Evolutionary conservation across 129 eudicot genomes (phyloP).

Genomic region (Tagetes erecta): DNA sequence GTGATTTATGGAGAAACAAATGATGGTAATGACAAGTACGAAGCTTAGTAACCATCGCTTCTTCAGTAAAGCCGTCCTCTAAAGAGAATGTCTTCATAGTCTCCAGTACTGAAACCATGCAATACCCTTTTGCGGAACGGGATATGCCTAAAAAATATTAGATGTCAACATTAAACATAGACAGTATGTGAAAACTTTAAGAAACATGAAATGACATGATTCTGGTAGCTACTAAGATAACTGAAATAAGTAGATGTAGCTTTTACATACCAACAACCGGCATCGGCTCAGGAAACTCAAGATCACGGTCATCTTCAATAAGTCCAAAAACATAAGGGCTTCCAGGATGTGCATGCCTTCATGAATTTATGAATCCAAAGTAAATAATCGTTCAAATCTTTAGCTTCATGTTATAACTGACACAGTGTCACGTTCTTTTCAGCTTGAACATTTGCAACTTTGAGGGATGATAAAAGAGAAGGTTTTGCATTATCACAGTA

Average conservation of each 20-base stretch:
- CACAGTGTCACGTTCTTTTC: background rate
- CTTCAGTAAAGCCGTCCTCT: constrained; percentile 90
- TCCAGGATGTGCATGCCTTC: constrained; percentile 98
- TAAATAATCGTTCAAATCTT: background rate
- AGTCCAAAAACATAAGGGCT: constrained; percentile 96
- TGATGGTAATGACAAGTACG: constrained; percentile 92
- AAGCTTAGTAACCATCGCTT: constrained; percentile 90
- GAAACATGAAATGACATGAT: background rate
- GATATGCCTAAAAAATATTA: constrained; percentile 55
- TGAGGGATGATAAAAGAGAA: background rate
- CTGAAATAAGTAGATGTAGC: constrained; percentile 4
- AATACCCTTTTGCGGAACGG: constrained; percentile 94
- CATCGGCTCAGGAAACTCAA: constrained; percentile 99
- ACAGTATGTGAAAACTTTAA: background rate
- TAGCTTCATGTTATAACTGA: background rate
- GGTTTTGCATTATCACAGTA: background rate
- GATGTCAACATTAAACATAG: background rate
- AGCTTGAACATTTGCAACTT: background rate
- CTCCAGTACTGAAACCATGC: constrained; percentile 73
- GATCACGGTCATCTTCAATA: constrained; percentile 77
- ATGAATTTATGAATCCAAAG: constrained; percentile 15
- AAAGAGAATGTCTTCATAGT: constrained; percentile 85
- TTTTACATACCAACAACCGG: constrained; percentile 80
- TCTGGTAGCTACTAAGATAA: background rate
- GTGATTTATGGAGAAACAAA: constrained; percentile 79